Conservation (phyloP, 192 early-diverging fungal genomes). For the Mycoemilia scoparia region DNA sequence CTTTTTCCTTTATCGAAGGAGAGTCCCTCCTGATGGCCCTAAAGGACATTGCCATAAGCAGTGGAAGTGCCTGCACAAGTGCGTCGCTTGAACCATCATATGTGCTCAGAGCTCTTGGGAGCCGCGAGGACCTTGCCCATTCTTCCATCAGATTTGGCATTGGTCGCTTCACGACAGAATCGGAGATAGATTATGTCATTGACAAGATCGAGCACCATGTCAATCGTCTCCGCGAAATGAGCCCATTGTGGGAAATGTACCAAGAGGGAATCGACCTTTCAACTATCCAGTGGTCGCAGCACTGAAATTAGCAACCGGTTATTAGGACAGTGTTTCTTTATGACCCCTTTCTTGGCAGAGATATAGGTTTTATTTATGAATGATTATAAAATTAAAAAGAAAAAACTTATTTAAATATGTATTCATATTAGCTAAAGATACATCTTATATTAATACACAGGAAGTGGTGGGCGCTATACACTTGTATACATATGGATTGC, state of each 20-base stretch:
- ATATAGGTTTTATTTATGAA: too few species aligned
- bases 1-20: conserved; percentile 92
- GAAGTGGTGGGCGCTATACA: too few species aligned
- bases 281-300: conserved; percentile 79
- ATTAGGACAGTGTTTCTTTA: too few species aligned
- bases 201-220: conserved; percentile 65
- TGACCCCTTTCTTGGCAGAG: too few species aligned
- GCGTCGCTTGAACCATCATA: conserved; percentile 92
- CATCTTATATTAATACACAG: too few species aligned
- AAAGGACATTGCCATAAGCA: conserved; percentile 90
- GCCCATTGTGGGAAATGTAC: conserved; percentile 95
- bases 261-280: conserved; percentile 87
- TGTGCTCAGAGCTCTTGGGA: conserved; percentile 89
- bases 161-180: conserved; percentile 88
- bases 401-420: too few species aligned
- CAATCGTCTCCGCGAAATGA: conserved; percentile 79
- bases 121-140: conserved; percentile 93
- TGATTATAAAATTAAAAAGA: too few species aligned
- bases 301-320: too few species aligned
- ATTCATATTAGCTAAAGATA: too few species aligned
- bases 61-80: conserved; percentile 89
- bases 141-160: conserved; percentile 90
- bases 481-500: too few species aligned
- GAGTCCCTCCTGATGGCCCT: conserved; percentile 95
- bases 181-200: conserved; percentile 83